Evolutionary conservation across 176 grass and related monocot genomes (phyloP).

Genomic region (Aegilops speltoides): DNA sequence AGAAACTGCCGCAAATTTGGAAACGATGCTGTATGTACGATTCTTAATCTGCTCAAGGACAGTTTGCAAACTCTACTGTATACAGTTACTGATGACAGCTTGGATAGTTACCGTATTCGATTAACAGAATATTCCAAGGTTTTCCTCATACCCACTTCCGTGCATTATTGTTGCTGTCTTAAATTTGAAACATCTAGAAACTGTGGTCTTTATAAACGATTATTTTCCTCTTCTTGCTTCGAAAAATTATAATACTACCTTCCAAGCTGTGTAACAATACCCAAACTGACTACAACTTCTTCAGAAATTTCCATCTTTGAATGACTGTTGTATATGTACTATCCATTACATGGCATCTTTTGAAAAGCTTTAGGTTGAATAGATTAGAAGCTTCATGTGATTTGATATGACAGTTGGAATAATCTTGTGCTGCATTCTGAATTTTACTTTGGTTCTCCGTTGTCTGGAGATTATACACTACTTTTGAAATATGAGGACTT

Average conservation of each 20-base stretch:
- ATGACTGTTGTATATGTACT: neutral
- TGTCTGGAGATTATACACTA: neutral
- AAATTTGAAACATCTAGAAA: neutral
- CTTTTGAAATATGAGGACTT: conserved; percentile 7
- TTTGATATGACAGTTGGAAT: neutral
- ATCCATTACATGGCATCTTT: neutral
- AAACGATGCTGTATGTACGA: conserved; percentile 13
- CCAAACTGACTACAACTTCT: neutral
- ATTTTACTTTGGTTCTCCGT: neutral
- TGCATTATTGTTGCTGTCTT: conserved; percentile 10
- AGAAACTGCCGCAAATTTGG: conserved; percentile 37
- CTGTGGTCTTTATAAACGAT: neutral
- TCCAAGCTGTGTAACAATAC: neutral
- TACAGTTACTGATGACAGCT: conserved; percentile 30
- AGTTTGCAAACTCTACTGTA: conserved; percentile 33
- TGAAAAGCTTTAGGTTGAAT: conserved; percentile 4
- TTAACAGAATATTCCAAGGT: conserved; percentile 68
- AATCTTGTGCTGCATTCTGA: conserved; percentile 2
- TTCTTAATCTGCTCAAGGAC: conserved; percentile 52
- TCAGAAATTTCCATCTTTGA: conserved; percentile 10
- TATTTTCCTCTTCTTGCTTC: conserved; percentile 2
- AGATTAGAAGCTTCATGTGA: neutral
- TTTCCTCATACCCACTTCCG: conserved; percentile 5
- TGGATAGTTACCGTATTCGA: conserved; percentile 50
- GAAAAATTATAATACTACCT: neutral